Evolutionary conservation across 2,329 filamentous ascomycete genomes (phyloP), one percentile per base, ranked within the genome.

Genomic region (Sporothrix dimorphospora): DNA sequence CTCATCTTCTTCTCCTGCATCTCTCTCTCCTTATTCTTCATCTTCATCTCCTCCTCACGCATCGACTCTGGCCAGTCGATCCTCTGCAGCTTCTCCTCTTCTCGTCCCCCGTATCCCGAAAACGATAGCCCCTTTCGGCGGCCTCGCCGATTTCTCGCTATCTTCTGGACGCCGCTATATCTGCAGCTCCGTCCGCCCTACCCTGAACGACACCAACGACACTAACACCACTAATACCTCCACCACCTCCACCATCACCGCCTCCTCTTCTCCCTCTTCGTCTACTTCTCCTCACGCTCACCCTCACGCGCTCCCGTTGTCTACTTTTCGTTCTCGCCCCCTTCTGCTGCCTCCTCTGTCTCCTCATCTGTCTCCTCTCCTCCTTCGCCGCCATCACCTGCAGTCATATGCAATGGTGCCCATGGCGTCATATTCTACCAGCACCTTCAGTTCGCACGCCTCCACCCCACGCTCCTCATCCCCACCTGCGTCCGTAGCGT

Each of bases 401-500:
- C 61, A 27, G 27, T 61, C 77, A 71, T 73, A 75, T 77, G 77
- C 78, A 68, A 75, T 75, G 72, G 72, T 74, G 70, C 80, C 81
- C 79, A 84, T 84, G 83, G 82, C 83, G 79, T 83, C 82, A 73
- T 79, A 78, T 80, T 80, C 83, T 74, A 81, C 82, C 79, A 86
- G 82, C 77, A 81, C 82, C 77, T 82, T 82, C 73, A 78, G 74
- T 71, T 82, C 83, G 79, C 85, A 88, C 81, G 83, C 86, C 78
- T 84, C 84, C 78, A 87, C 86, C 71, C 86, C 87, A 79, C 84
- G 84, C 76, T 88, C 86, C 67, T 81, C 82, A 69, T 88, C 86
- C 73, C 85, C 86, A 65, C 84, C 84, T 34, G 81, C 83, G 72
- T 85, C 84, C 74, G 80, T 83, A 75, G 79, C 79, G 76, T 85